Evolutionary conservation across 352 stramenopile species (phyloP).

Genomic region (Pythium monospermum): DNA sequence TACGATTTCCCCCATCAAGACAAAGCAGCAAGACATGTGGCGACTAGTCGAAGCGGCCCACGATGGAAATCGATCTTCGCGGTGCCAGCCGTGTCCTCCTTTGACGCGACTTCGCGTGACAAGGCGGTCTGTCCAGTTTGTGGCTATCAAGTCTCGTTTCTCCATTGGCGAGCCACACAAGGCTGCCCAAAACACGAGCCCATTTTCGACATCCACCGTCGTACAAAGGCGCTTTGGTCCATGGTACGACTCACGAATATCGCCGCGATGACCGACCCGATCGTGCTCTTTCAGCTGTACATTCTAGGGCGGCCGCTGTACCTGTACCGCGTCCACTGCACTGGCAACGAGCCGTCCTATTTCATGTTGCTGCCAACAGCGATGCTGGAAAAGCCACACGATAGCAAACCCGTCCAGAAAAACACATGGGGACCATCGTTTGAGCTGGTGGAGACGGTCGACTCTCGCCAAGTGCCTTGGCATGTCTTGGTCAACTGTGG

Average conservation of each 20-base stretch:
- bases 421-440: not conserved
- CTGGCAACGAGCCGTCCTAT: not conserved
- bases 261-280: slow-evolving; percentile 25
- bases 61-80: no score
- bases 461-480: slow-evolving; percentile 15
- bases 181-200: slow-evolving; percentile 16
- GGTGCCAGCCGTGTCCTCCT: not conserved
- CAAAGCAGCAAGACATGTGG: no score
- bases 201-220: slow-evolving; percentile 13
- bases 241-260: slow-evolving; percentile 31
- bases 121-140: slow-evolving; percentile 7
- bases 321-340: slow-evolving; percentile 19
- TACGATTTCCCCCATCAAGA: no score
- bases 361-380: slow-evolving; percentile 3
- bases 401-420: not conserved
- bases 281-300: slow-evolving; percentile 19
- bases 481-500: slow-evolving; percentile 13
- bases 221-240: slow-evolving; percentile 22
- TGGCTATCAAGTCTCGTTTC: slow-evolving; percentile 6
- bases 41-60: no score
- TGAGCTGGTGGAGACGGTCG: not conserved
- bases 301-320: slow-evolving; percentile 15
- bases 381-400: not conserved
- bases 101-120: not conserved
- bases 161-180: slow-evolving; percentile 16